These are phyloP conservation scores for Cytospora paraplurivora DNA, from an alignment of 2,329 filamentous ascomycete genomes.

Conservation along the genomic window DNA sequence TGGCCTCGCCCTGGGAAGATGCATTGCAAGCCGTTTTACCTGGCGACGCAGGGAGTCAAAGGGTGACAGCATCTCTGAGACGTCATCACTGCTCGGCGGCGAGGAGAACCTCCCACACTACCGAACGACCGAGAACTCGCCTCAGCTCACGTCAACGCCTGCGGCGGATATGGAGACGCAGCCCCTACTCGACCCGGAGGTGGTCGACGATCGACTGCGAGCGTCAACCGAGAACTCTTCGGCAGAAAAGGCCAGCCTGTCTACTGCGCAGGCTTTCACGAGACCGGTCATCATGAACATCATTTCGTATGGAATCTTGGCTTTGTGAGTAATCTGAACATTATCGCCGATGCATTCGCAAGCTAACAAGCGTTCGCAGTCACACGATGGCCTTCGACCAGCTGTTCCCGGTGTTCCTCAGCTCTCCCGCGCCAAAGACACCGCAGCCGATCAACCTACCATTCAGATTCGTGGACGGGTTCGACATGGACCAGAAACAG, in stretches of 20 bases:
- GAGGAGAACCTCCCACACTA: constrained; percentile 70
- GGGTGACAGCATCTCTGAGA: constrained; percentile 51
- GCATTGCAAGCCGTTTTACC: constrained; percentile 56
- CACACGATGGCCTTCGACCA: constrained; percentile 98
- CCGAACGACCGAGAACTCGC: constrained; percentile 60
- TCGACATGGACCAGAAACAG: constrained; percentile 77
- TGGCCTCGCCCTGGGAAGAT: constrained; percentile 75
- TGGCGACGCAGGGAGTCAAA: constrained; percentile 43
- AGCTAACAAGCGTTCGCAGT: constrained; percentile 51
- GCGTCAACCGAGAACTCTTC: constrained; percentile 37
- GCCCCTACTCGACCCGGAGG: constrained; percentile 24
- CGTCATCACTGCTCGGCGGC: constrained; percentile 63
- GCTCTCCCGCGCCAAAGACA: constrained; percentile 57
- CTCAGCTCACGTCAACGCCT: constrained; percentile 45
- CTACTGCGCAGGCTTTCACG: constrained; percentile 66
- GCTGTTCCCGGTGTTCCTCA: constrained; percentile 88
- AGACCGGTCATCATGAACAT: constrained; percentile 85
- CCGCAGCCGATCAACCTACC: constrained; percentile 64
- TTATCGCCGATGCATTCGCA: no score
- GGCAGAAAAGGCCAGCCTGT: constrained; percentile 21
- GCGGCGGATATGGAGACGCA: constrained; percentile 33
- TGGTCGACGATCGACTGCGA: constrained; percentile 20
- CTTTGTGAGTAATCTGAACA: constrained; percentile 72
- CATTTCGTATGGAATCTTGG: constrained; percentile 85
- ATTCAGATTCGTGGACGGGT: constrained; percentile 87